phyloP scores from a whole-genome alignment of 2,329 filamentous ascomycete species.

The Pestalotiopsis fici region DNA sequence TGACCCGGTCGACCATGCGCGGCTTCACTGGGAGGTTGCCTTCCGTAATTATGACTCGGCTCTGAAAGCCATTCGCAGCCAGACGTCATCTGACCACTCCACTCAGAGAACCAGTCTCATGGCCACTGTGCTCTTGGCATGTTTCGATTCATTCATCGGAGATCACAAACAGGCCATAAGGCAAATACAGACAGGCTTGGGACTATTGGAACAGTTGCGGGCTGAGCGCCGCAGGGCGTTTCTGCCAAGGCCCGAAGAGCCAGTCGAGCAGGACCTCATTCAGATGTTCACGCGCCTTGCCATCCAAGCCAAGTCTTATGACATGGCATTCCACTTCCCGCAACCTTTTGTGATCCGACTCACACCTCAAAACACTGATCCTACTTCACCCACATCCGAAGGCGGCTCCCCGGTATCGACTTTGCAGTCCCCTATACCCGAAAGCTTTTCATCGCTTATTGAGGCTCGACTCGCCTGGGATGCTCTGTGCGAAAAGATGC shows the following conservation, averaged over 20 bases:
- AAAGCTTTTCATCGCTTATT: conserved; percentile 47
- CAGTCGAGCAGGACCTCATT: conserved; percentile 59
- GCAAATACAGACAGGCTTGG: conserved; percentile 61
- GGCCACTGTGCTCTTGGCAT: conserved; percentile 65
- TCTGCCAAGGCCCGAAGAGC: conserved; percentile 42
- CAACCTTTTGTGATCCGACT: conserved; percentile 61
- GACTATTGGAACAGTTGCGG: conserved; percentile 54
- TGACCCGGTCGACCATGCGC: conserved; percentile 38
- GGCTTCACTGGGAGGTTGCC: conserved; percentile 60
- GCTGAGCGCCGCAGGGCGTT: conserved; percentile 43
- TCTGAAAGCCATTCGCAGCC: conserved; percentile 48
- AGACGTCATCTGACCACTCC: conserved; percentile 41
- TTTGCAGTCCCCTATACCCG: conserved; percentile 39
- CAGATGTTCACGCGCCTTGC: conserved; percentile 65
- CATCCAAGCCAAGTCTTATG: conserved; percentile 68
- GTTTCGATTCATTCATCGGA: conserved; percentile 68
- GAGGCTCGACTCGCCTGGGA: conserved; percentile 61
- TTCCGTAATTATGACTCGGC: conserved; percentile 61
- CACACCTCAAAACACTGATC: conserved; percentile 35
- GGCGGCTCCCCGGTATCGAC: conserved; percentile 41
- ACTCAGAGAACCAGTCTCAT: conserved; percentile 60
- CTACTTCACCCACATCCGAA: conserved; percentile 45
- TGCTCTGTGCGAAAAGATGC: conserved; percentile 54
- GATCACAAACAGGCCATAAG: conserved; percentile 62
- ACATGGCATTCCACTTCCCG: conserved; percentile 69